phyloP scores from a whole-genome alignment of 768 basidiomycete genomes.

The Lactifluus rugatus region DNA sequence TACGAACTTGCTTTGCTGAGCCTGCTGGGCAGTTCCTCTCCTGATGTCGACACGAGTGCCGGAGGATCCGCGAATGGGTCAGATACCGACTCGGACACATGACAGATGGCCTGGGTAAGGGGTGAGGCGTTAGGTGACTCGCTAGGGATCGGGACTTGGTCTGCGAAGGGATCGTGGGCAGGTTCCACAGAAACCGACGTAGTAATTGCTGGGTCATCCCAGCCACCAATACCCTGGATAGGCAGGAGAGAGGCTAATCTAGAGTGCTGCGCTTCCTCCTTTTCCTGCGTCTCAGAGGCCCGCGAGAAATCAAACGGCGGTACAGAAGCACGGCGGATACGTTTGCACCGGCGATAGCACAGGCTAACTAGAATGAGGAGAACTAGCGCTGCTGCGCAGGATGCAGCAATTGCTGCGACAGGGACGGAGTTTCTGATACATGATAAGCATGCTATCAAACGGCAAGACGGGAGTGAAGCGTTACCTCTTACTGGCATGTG shows the following conservation, averaged over 20 bases:
- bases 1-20: conserved; percentile 1
- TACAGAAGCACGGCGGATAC: not conserved
- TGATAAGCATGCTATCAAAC: not conserved
- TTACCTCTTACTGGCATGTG: not conserved
- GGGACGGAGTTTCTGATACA: not conserved
- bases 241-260: not conserved
- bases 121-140: not conserved
- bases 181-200: not conserved
- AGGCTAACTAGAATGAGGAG: not conserved
- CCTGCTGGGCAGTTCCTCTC: not conserved
- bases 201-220: not conserved
- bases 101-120: not conserved
- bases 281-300: not conserved
- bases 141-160: not conserved
- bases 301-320: not conserved
- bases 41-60: not conserved
- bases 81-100: not conserved
- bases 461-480: not conserved
- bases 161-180: not conserved
- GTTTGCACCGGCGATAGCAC: not conserved
- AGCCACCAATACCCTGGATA: not conserved
- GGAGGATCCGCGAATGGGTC: conserved; percentile 8
- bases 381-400: not conserved
- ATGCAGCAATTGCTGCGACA: not conserved
- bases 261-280: not conserved